Evolutionary conservation across 108 stramenopile species (phyloP).

Genomic region (Skeletonema potamos): DNA sequence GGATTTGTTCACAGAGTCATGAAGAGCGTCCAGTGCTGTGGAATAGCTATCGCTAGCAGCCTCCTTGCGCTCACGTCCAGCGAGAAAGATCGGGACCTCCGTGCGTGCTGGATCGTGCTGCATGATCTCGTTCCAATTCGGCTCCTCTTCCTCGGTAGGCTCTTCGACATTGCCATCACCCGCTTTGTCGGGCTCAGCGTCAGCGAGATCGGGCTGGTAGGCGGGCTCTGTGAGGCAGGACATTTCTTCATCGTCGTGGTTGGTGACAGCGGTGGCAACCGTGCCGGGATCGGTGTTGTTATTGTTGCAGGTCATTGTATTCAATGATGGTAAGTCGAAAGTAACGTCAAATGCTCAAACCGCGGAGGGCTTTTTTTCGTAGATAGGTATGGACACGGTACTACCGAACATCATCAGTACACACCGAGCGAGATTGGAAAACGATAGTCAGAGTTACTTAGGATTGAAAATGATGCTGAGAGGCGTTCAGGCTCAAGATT

Average conservation of each 20-base stretch:
- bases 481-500: too few relatives aligned
- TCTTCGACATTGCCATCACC: too few relatives aligned
- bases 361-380: too few relatives aligned
- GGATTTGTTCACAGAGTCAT: slow-evolving; percentile 23
- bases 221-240: neutral
- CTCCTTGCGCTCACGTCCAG: slow-evolving; percentile 15
- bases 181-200: neutral
- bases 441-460: too few relatives aligned
- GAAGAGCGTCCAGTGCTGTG: slow-evolving; percentile 33
- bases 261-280: neutral
- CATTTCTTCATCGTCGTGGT: neutral
- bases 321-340: neutral
- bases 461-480: too few relatives aligned
- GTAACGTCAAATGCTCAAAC: neutral
- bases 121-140: slow-evolving; percentile 36
- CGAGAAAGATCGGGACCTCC: slow-evolving; percentile 37
- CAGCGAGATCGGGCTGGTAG: neutral
- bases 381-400: too few relatives aligned
- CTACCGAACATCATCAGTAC: too few relatives aligned
- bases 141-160: slow-evolving; percentile 27
- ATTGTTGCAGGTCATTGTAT: neutral
- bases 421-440: too few relatives aligned
- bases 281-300: neutral
- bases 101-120: slow-evolving; percentile 29
- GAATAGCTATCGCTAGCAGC: slow-evolving; percentile 38